A percentile compares a stretch with the other conserved stretches of the same genome.
Evolutionary conservation across 805 yeast species (phyloP).

Genomic region (Myxozyma mucilagina): DNA sequence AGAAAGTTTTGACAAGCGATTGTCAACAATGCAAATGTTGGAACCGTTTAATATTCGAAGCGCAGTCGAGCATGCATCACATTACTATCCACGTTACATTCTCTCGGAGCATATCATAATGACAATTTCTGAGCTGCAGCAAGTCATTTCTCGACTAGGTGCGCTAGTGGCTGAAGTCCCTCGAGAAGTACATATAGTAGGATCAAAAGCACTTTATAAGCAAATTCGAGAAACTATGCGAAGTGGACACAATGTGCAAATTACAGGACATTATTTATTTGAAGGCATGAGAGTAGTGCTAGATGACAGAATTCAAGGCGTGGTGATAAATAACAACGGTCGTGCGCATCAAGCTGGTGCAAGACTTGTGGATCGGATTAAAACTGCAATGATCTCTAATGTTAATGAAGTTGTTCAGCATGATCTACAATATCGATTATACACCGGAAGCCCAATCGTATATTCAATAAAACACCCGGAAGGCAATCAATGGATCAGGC

Average conservation of each 20-base stretch:
- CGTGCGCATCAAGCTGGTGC: constrained; percentile 5
- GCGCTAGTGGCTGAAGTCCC: constrained; percentile 5
- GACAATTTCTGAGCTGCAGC: constrained; percentile 3
- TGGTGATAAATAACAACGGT: constrained; percentile 1
- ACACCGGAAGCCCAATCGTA: constrained; percentile 8
- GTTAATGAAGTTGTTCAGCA: constrained; percentile 3
- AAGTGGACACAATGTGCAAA: constrained; percentile 7
- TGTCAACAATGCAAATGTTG: not conserved
- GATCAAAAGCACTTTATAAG: not conserved
- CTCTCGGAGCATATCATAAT: not conserved
- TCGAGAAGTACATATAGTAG: constrained; percentile 1
- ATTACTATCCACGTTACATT: constrained; percentile 1
- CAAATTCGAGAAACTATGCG: constrained; percentile 3
- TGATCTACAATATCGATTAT: constrained; percentile 9
- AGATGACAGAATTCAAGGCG: constrained; percentile 8
- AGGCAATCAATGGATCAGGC: constrained; percentile 7
- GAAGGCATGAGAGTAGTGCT: constrained; percentile 9
- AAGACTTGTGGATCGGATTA: constrained; percentile 5
- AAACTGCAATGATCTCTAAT: constrained; percentile 8
- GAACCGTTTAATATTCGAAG: not conserved
- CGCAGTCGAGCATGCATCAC: not conserved
- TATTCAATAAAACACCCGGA: constrained; percentile 7
- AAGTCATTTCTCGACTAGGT: not conserved
- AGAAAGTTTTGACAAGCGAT: not conserved
- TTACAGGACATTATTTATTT: constrained; percentile 5